Evolutionary conservation across 129 eudicot species (phyloP), one percentile per base, ranked within the genome.

Genomic region (Pulicaria dysenterica): DNA sequence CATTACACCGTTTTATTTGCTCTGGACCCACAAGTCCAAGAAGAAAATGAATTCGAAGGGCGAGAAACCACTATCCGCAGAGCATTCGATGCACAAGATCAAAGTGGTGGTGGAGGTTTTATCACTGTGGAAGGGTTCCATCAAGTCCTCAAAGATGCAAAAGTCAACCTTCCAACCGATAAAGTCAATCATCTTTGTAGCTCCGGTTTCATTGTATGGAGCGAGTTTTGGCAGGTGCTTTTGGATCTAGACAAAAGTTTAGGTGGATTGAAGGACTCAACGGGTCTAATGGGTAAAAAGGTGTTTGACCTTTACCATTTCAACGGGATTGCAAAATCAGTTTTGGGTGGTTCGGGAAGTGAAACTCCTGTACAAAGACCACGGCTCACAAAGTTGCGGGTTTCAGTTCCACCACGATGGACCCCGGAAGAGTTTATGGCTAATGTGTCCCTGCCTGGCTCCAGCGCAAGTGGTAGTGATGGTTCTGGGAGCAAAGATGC

Each of bases 91-190:
- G 85, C 91, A 10, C 97, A 90, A 59, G 99, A 94, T 72, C 97
- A 94, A 58, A 90, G 97, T 72, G 99, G 99, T 6, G 99, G 99
- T 55, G 99, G 99, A 2, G 99, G 99, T 17, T 94, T 94, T 76
- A 90, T 94, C 17, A 77, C 83, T 54, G 94, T 94, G 0, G 99
- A 94, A 73, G 92, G 97, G 46, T 90, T 94, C 68, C 97, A 82
- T 78, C 93, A 88, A 84, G 96, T 94, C 24, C 66, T 94, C 3
- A 75, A 67, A 69, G 97, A 94, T 17, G 73, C 89, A 15, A 73
- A 67, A 47, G 81, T 94, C 42, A 83, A 74, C 72, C 88, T 94
- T 50, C 87, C 99, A 0, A 24, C 81, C 6, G 91, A 88, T 9
- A 90, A 94, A 67, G 69, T 90, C 53, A 87, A 94, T 69, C 77